A percentile compares a stretch with the other conserved stretches of the same genome.
phyloP scores from a whole-genome alignment of 345 rosid species.

The Combretum micranthum region DNA sequence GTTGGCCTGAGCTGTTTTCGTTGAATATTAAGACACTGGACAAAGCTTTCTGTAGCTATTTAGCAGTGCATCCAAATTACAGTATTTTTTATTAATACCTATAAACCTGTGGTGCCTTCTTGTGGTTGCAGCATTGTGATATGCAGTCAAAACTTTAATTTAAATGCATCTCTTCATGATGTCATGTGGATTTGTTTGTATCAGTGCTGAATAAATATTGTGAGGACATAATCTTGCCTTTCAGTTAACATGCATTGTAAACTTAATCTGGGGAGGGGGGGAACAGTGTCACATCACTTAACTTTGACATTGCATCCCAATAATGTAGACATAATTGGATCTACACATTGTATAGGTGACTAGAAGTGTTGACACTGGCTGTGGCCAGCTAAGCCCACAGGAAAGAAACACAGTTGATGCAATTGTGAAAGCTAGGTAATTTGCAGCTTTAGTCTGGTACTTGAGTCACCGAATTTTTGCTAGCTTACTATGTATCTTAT shows the following conservation, averaged over 20 bases:
- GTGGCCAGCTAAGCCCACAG: slow-evolving; percentile 39
- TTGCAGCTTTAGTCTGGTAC: background rate
- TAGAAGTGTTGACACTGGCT: slow-evolving; percentile 33
- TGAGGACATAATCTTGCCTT: background rate
- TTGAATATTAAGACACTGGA: too few species aligned
- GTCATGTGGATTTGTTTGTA: too few species aligned
- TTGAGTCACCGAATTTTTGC: background rate
- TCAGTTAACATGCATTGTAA: background rate
- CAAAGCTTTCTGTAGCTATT: too few species aligned
- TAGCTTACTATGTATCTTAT: slow-evolving; percentile 1
- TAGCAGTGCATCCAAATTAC: too few species aligned
- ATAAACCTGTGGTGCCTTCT: too few species aligned
- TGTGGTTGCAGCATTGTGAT: too few species aligned
- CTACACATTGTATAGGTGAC: slow-evolving; percentile 27
- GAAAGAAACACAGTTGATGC: slow-evolving; percentile 42
- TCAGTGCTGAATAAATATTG: too few species aligned
- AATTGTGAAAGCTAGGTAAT: slow-evolving; percentile 49
- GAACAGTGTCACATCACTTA: background rate
- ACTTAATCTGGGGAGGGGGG: too few species aligned
- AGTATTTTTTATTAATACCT: too few species aligned
- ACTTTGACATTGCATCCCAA: background rate
- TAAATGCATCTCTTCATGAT: too few species aligned
- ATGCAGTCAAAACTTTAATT: too few species aligned
- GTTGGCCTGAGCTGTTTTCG: too few species aligned
- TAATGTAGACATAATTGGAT: background rate